These are phyloP conservation scores for Cystobasidiaceae sp. DNA, from an alignment of 1,284 basidiomycete species.

Conservation along the genomic window DNA sequence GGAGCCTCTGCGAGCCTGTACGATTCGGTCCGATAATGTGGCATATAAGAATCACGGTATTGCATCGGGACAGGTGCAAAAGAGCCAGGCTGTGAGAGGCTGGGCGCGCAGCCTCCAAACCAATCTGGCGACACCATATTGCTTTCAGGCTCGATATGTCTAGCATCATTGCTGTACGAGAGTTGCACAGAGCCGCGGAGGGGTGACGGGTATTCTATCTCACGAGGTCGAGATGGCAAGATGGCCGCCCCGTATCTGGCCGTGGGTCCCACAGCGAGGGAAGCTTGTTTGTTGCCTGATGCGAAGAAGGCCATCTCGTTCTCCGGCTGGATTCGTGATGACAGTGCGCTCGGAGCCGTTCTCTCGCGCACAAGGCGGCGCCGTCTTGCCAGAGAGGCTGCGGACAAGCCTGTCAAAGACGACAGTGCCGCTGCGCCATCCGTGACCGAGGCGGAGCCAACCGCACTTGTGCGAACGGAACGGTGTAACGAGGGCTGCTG, in stretches of 20 bases:
- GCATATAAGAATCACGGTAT: too few species aligned
- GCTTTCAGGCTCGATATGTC: too few species aligned
- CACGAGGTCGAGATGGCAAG: neutral
- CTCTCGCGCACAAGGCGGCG: neutral
- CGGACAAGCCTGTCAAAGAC: conserved; percentile 4
- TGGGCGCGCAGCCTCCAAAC: too few species aligned
- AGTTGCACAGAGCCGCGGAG: too few species aligned
- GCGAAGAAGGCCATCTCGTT: neutral
- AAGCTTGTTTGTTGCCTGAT: neutral
- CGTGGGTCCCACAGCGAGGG: neutral
- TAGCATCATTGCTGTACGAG: too few species aligned
- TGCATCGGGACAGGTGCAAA: too few species aligned
- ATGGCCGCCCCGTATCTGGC: neutral
- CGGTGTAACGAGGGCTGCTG: neutral
- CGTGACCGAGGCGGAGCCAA: neutral
- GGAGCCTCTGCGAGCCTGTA: too few species aligned
- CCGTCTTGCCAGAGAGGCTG: neutral
- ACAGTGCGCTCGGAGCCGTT: neutral
- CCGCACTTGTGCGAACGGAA: neutral
- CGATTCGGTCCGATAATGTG: too few species aligned
- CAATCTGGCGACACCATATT: too few species aligned
- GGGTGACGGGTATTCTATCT: too few species aligned
- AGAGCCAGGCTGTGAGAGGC: too few species aligned
- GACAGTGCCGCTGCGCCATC: neutral
- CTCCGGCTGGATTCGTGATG: neutral